phyloP scores from a whole-genome alignment of 768 basidiomycete genomes.

The Hypsizygus marmoreus region DNA sequence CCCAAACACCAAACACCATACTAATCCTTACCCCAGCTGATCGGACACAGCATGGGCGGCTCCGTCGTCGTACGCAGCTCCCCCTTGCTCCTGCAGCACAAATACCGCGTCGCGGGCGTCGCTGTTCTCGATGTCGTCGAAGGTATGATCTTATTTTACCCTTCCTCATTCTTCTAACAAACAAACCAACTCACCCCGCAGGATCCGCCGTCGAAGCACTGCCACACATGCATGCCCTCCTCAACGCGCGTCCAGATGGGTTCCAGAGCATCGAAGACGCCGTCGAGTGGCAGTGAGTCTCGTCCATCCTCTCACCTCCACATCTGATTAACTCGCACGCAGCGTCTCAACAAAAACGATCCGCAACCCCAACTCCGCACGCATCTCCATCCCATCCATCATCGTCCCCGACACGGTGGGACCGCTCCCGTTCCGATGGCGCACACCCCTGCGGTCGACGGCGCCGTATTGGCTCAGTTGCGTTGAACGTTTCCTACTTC shows the following conservation, averaged over 20 bases:
- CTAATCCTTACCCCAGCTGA: conserved; percentile 47
- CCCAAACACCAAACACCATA: not conserved
- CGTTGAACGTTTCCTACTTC: too few relatives aligned
- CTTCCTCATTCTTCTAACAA: not conserved
- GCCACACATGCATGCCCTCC: conserved; percentile 86
- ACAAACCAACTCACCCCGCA: conserved; percentile 29
- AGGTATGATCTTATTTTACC: conserved; percentile 43
- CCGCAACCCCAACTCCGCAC: conserved; percentile 77
- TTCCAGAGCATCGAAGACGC: conserved; percentile 85
- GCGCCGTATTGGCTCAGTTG: conserved; percentile 89
- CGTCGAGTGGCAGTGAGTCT: conserved; percentile 96
- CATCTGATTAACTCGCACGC: conserved; percentile 4
- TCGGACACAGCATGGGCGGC: conserved; percentile 98
- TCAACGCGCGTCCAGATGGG: conserved; percentile 82
- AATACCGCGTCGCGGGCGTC: conserved; percentile 76
- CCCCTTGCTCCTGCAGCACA: conserved; percentile 62
- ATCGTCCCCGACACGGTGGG: conserved; percentile 51
- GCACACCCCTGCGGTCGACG: conserved; percentile 80
- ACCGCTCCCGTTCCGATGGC: conserved; percentile 64
- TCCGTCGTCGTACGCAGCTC: conserved; percentile 79
- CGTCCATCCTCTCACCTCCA: not conserved
- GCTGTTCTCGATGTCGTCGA: conserved; percentile 89
- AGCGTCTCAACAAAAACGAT: conserved; percentile 85
- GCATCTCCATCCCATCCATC: conserved; percentile 85
- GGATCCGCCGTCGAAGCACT: conserved; percentile 93